phyloP scores from a whole-genome alignment of 306 rosid species.

The Macrotyloma uniflorum region DNA sequence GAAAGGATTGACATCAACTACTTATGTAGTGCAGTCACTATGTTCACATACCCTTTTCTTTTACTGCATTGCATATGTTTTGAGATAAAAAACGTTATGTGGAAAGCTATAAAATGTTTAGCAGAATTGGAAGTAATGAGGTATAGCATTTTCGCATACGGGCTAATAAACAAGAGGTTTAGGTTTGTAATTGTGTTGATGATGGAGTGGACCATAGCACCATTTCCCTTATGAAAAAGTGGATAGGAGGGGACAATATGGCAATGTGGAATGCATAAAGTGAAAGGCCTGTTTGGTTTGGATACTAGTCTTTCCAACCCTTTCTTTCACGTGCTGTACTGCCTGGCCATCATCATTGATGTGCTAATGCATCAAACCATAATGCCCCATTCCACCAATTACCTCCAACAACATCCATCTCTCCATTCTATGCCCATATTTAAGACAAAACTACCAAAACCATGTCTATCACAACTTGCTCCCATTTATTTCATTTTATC shows the following conservation, averaged over 20 bases:
- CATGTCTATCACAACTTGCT: constrained; percentile 3
- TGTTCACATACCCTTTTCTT: no score
- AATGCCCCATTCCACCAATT: neutral
- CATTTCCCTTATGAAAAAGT: neutral
- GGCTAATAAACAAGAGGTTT: neutral
- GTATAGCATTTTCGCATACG: no score
- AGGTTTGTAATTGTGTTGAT: neutral
- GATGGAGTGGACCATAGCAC: constrained; percentile 34
- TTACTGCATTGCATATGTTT: no score
- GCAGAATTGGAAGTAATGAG: no score
- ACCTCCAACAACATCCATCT: neutral
- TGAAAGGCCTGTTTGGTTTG: neutral
- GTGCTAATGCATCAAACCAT: neutral
- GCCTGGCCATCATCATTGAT: constrained; percentile 15
- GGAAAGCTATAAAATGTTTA: no score
- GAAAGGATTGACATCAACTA: neutral
- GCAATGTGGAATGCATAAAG: constrained; percentile 6
- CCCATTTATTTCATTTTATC: neutral
- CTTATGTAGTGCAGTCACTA: neutral
- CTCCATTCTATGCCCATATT: neutral
- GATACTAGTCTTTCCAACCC: neutral
- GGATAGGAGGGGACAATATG: neutral
- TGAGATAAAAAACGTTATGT: no score
- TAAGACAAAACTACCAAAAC: constrained; percentile 14
- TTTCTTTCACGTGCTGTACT: constrained; percentile 39